A percentile compares a stretch with the other conserved stretches of the same genome.
Evolutionary conservation across 2,329 filamentous ascomycete genomes (phyloP).

Genomic region (Colletotrichum sp.): DNA sequence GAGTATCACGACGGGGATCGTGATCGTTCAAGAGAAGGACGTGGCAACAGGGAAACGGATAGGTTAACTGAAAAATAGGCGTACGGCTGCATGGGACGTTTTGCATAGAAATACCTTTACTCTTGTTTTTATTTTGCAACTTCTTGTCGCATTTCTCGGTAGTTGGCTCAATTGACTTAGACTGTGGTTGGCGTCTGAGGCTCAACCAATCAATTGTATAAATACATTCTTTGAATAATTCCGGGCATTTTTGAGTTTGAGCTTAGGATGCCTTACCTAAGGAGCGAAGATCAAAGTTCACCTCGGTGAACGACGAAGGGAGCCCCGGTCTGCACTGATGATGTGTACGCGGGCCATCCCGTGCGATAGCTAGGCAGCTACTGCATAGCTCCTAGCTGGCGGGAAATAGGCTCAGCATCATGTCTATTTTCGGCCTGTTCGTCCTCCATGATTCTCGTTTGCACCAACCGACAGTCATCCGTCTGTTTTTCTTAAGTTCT

Average conservation of each 20-base stretch:
- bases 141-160: slow-evolving; percentile 28
- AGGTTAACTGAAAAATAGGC: slow-evolving; percentile 23
- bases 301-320: neutral
- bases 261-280: neutral
- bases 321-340: neutral
- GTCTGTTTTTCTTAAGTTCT: neutral
- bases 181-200: slow-evolving; percentile 1
- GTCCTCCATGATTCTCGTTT: neutral
- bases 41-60: slow-evolving; percentile 16
- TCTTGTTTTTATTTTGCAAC: neutral
- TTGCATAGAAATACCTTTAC: slow-evolving; percentile 17
- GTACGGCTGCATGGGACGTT: neutral
- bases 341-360: slow-evolving; percentile 2
- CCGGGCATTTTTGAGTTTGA: neutral
- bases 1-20: slow-evolving; percentile 36
- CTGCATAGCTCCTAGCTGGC: neutral
- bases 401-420: neutral
- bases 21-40: slow-evolving; percentile 23
- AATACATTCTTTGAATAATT: neutral
- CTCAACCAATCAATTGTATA: neutral
- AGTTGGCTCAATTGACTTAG: slow-evolving; percentile 17
- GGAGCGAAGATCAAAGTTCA: neutral
- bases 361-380: neutral
- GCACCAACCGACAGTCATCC: neutral
- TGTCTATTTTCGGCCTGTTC: neutral